A percentile compares a stretch with the other conserved stretches of the same genome.
phyloP scores from a whole-genome alignment of 345 rosid genomes.

The Nephelium lappaceum region DNA sequence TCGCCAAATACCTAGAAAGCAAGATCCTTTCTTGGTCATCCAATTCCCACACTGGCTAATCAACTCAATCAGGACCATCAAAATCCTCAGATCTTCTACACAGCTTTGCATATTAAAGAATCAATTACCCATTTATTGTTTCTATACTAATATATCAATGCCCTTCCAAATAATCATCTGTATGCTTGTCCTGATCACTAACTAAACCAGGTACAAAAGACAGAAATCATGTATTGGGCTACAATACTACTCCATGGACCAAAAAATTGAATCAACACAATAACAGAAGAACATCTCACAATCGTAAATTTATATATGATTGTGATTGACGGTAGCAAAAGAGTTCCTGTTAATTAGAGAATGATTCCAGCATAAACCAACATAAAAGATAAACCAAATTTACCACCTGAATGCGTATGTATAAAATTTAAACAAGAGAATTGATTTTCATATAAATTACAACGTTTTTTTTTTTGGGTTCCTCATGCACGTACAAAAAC shows the following conservation, averaged over 20 bases:
- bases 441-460: not conserved
- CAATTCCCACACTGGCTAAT: not conserved
- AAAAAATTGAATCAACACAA: not conserved
- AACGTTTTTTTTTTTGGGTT: not conserved
- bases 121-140: not conserved
- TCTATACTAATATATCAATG: not conserved
- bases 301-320: not conserved
- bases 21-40: constrained; percentile 17
- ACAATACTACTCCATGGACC: not conserved
- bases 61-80: not conserved
- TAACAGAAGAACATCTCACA: not conserved
- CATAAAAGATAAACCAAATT: not conserved
- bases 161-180: not conserved
- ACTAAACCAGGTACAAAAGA: not conserved
- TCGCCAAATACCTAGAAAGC: constrained; percentile 17
- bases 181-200: not conserved
- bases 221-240: not conserved
- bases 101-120: not conserved
- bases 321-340: not conserved
- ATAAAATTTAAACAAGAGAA: not conserved
- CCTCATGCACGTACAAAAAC: not conserved
- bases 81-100: not conserved
- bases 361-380: not conserved
- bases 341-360: not conserved
- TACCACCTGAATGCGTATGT: not conserved